Evolutionary conservation across 768 basidiomycete species (phyloP), one percentile per base, ranked within the genome.

Genomic region (Cyclocybe cylindracea): DNA sequence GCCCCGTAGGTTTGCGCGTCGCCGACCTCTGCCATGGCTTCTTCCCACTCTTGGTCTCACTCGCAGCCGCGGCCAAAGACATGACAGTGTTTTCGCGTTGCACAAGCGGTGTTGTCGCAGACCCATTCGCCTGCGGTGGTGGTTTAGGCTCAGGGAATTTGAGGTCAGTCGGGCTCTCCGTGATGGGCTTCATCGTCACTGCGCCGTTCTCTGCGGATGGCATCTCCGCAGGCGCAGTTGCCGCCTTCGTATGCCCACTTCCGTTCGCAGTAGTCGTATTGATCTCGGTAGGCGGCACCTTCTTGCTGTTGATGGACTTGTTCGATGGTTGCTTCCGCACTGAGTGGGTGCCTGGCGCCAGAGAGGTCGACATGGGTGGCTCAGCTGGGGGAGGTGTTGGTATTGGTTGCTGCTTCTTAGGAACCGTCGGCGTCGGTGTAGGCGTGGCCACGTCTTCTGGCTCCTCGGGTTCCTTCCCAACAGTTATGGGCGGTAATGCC

Each of bases 1-100:
- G 75, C 18, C 83, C 81, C 0, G 80, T 77, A 2, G 82, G 78
- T 60, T 81, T 83, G 35, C 73, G 69, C 34, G 69, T 67, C 42
- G 66, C 70, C 2, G 74, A 67, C 37, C 75, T 68, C 34, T 69
- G 64, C 78, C 79, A 80, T 7, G 75, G 70, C 2, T 73, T 66
- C 46, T 76, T 78, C 35, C 69, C 68, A 44, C 64, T 60, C 48
- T 67, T 24, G 24, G 24, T 24, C 24, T 24, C 24, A 24, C 24
- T 24, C 24, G 24, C 24, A 24, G 24, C 24, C 24, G 24, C 24
- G 24, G 24, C 24, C 24, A 24, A 24, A 24, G 24, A 24, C 4
- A 51, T 37, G 1, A 55, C 35, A 6, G 53, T 54, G 10, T 57
- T 54, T 24, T 56, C 53, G 2, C 55, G 53, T 36, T 50, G 55